Percentiles rank a stretch among this genome's conserved stretches.
Conservation (phyloP, 176 grass and related monocot genomes). For the Poa pratensis region DNA sequence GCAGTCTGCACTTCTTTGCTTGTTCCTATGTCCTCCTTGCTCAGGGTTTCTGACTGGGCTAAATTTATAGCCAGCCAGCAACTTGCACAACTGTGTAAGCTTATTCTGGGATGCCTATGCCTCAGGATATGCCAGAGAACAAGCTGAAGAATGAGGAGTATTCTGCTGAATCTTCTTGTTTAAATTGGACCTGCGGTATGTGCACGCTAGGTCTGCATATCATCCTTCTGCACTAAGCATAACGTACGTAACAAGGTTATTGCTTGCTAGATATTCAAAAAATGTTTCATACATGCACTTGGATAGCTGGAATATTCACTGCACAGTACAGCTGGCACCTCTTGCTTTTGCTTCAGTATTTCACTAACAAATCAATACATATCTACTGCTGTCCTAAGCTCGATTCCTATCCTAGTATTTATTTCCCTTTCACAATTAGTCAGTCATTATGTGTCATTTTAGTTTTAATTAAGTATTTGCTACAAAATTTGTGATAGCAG, state of each 20-base stretch:
- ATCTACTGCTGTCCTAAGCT: not conserved
- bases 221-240: not conserved
- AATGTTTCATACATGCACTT: not conserved
- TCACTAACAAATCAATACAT: not conserved
- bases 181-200: conserved; percentile 7
- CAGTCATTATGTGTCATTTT: not conserved
- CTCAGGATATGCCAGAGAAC: conserved; percentile 7
- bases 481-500: not conserved
- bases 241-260: not conserved
- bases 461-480: not conserved
- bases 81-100: not conserved
- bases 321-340: not conserved
- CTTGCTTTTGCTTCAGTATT: not conserved
- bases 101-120: not conserved
- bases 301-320: not conserved
- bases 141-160: conserved; percentile 15
- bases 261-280: not conserved
- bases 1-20: not conserved
- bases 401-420: not conserved
- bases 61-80: not conserved
- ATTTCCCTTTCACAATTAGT: conserved; percentile 2
- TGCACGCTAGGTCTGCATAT: not conserved
- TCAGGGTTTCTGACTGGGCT: not conserved
- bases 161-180: conserved; percentile 17
- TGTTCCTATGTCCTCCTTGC: not conserved